Conservation (phyloP, 2,329 filamentous ascomycete genomes). For the Aspergillus novoparasiticus region DNA sequence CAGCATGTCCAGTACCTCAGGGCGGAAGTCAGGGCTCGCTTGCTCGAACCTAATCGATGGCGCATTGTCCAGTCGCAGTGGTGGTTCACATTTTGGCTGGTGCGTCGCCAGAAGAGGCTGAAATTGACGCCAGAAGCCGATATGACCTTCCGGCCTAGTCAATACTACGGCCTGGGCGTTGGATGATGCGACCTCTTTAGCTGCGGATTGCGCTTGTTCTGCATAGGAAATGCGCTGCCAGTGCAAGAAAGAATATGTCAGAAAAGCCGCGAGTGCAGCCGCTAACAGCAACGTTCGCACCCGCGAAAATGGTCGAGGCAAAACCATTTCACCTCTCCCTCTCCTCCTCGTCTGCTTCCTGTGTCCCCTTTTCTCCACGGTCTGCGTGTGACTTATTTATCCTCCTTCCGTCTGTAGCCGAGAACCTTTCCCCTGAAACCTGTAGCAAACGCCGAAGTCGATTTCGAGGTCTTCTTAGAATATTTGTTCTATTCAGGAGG, state of each 20-base stretch:
- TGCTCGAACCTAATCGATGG: constrained; percentile 31
- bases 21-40: constrained; percentile 29
- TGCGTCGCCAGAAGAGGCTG: constrained; percentile 34
- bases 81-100: constrained; percentile 32
- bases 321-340: constrained; percentile 14
- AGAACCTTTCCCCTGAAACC: background rate
- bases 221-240: constrained; percentile 8
- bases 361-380: background rate
- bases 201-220: background rate
- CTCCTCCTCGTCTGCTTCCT: background rate
- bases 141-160: constrained; percentile 23
- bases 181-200: background rate
- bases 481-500: background rate
- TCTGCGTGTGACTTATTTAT: background rate
- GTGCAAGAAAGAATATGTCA: constrained; percentile 22
- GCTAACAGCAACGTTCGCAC: constrained; percentile 23
- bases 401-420: background rate
- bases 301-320: constrained; percentile 20
- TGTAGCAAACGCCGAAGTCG: background rate
- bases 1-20: constrained; percentile 34
- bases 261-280: constrained; percentile 14
- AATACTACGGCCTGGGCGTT: background rate
- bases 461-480: background rate
- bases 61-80: constrained; percentile 29
- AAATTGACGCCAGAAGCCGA: constrained; percentile 39